These are phyloP conservation scores for Moricandia arvensis DNA, from an alignment of 345 rosid species.

Conservation along the genomic window DNA sequence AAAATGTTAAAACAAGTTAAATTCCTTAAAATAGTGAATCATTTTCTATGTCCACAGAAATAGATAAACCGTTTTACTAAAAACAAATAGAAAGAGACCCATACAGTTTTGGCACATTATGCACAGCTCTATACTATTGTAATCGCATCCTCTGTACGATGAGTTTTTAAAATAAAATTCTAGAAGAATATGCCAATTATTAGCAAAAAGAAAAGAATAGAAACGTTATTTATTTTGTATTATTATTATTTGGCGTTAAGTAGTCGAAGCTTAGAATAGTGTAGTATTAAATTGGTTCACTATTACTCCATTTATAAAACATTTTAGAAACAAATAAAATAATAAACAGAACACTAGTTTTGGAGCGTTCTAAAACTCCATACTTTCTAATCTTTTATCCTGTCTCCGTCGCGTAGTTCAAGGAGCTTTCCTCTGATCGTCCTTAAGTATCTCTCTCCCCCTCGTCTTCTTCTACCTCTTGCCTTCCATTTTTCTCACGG, in stretches of 20 bases:
- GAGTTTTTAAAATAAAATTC: no score
- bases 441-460: conserved; percentile 10
- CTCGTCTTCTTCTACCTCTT: neutral
- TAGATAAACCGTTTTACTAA: no score
- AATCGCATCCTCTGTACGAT: no score
- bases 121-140: no score
- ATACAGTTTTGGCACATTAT: no score
- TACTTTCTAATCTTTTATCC: neutral
- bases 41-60: no score
- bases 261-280: neutral
- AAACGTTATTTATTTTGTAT: no score
- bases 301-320: neutral
- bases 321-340: neutral
- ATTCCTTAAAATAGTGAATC: no score
- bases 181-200: no score
- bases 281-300: neutral
- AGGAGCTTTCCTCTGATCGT: conserved; percentile 21
- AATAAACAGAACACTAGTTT: neutral
- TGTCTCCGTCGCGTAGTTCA: conserved; percentile 24
- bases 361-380: neutral
- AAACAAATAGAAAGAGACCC: no score
- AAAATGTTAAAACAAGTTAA: no score
- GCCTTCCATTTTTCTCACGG: neutral
- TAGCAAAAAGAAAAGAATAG: no score
- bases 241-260: neutral